Base-by-base conservation (phyloP, 345 rosid genomes). In the Lepidium africanum region DNA sequence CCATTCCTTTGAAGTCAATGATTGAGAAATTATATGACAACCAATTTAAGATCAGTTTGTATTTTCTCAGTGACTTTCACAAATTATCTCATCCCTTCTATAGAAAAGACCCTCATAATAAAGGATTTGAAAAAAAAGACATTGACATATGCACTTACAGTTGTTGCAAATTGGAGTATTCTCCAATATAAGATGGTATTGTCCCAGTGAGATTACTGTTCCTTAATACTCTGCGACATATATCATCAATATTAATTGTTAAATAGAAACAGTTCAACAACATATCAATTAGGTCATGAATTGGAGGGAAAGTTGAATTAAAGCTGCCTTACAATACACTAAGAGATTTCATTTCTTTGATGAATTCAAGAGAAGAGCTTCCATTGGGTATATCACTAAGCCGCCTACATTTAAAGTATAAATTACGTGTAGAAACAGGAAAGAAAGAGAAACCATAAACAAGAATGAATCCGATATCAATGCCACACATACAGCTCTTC, bases 331-430 rank as follows among this genome's bases (percentile, higher is more conserved):
- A 87, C 92, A 87, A 69, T 43, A 48, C 3, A 30, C 48, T 72
- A n/a, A 87, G 76, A 41, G 81, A 76, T 53, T 58, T 83, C 86
- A 87, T 71, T 54, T 76, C 30, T 59, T 38, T 72, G 4, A 87
- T 61, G 67, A 87, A 85, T 33, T 56, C 79, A 63, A 87, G 58
- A 10, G 89, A 69, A 27, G 84, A 80, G 66, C 68, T 74, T 49
- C 79, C 81, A 69, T 85, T 80, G 21, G 84, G 57, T 51, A 87
- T 64, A 76, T 76, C 87, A 27, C 86, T 69, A 73, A 87, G 79
- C 73, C 81, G 79, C 89, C 89, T 83, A 7, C 14, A 51, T 38
- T 3, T 54, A 46, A 36, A 65, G 10, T 37, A 73, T 16, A 10
- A 36, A 58, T 30, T 30, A 54, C 7, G 2, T 33, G 14, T 17